Percentiles rank a stretch among this genome's conserved stretches.
phyloP scores from a whole-genome alignment of 148 eudicot genomes.

The Chenopodium album region DNA sequence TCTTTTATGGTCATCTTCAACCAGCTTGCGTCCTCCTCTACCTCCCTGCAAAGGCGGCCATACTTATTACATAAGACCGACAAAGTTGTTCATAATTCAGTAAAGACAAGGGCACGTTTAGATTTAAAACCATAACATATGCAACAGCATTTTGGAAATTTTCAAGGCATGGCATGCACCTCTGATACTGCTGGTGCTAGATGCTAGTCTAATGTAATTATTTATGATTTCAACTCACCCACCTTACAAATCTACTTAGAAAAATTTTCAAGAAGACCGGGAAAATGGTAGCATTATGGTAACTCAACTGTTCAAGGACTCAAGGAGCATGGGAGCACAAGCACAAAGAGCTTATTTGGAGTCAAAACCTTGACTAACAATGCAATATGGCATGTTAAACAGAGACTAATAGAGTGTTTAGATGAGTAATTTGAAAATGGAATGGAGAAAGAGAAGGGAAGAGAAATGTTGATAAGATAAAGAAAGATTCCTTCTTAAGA shows the following conservation, averaged over 20 bases:
- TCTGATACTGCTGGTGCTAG: not conserved
- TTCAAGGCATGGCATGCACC: not conserved
- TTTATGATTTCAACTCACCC: not conserved
- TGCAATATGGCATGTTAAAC: not conserved
- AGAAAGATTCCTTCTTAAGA: too few species aligned
- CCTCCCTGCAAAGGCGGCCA: constrained; percentile 41
- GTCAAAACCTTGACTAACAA: not conserved
- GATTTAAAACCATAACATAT: not conserved
- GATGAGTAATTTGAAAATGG: not conserved
- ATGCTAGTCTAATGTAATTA: not conserved
- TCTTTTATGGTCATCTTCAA: constrained; percentile 38
- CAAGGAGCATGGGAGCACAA: not conserved
- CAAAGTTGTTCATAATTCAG: not conserved
- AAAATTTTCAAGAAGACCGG: too few species aligned
- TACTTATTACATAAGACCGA: not conserved
- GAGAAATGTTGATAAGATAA: not conserved
- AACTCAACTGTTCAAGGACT: not conserved
- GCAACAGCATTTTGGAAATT: too few species aligned
- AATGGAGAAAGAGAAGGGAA: not conserved
- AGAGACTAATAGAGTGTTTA: not conserved
- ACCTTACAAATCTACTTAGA: not conserved
- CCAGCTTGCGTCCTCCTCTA: constrained; percentile 38
- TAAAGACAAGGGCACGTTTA: not conserved
- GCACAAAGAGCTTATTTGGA: not conserved
- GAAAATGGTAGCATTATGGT: not conserved